Conservation (phyloP, 768 basidiomycete genomes). For the Xerocomellus amylosporus region DNA sequence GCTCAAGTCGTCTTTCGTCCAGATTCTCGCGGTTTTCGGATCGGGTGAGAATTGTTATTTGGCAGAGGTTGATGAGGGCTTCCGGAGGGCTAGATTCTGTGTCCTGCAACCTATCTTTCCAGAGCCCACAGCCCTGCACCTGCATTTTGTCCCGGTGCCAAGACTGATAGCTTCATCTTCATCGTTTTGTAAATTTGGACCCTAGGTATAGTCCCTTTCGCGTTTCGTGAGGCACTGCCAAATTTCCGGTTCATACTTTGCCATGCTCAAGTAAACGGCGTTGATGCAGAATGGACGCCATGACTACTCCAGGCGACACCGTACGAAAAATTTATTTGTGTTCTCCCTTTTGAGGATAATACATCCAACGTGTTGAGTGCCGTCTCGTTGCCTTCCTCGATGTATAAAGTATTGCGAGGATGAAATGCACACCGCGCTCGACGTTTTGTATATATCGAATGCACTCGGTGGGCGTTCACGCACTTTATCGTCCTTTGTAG, state of each 20-base stretch:
- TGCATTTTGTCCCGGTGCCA: background rate
- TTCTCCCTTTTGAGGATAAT: background rate
- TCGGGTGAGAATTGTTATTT: background rate
- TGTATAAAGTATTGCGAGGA: background rate
- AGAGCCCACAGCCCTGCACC: constrained; percentile 1
- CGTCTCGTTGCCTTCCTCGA: background rate
- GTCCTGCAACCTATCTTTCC: background rate
- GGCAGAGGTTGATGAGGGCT: background rate
- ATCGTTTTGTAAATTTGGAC: background rate
- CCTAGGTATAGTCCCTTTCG: constrained; percentile 6
- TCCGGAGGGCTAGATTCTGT: background rate
- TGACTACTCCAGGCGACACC: background rate
- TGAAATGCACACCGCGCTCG: background rate
- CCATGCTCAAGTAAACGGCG: constrained; percentile 15
- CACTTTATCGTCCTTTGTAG: background rate
- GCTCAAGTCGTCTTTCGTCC: background rate
- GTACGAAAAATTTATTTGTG: background rate
- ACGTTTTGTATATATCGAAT: background rate
- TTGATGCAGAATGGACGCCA: constrained; percentile 10
- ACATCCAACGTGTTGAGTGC: background rate
- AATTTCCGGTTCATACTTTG: constrained; percentile 18
- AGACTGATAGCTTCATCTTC: background rate
- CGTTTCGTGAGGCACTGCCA: background rate
- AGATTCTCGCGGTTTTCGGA: constrained; percentile 19
- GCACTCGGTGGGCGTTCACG: background rate